phyloP scores from a whole-genome alignment of 208 protist species.

The Hexamita inflata region DNA sequence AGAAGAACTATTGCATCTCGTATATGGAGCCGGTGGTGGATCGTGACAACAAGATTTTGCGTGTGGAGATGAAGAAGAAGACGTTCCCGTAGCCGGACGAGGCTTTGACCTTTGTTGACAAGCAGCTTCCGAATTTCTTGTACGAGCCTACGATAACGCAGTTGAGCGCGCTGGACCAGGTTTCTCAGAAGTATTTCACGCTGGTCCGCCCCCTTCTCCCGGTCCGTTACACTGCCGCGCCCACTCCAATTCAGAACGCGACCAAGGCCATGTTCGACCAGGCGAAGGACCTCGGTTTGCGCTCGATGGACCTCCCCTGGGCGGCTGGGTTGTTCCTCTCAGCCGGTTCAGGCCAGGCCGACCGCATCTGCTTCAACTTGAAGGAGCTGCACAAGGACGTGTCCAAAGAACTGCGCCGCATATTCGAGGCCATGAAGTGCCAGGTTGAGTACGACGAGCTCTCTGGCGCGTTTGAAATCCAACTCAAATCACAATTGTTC shows the following conservation, averaged over 20 bases:
- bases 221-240: background rate
- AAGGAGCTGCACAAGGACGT: conserved; percentile 18
- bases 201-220: conserved; percentile 11
- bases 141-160: background rate
- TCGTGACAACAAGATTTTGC: background rate
- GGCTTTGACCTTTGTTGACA: background rate
- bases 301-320: conserved; percentile 21
- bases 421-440: background rate
- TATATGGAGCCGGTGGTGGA: conserved; percentile 5
- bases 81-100: background rate
- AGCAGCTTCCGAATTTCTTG: conserved; percentile 1
- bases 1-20: background rate
- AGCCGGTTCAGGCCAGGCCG: background rate
- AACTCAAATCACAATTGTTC: conserved; percentile 1
- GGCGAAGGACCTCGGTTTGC: background rate
- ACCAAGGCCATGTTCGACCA: background rate
- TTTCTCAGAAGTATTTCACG: background rate
- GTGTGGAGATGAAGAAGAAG: background rate
- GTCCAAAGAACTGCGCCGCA: background rate
- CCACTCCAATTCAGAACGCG: background rate
- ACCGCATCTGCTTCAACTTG: background rate
- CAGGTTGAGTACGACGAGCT: background rate
- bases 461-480: background rate
- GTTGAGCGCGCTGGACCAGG: background rate
- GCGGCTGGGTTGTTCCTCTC: background rate